Evolutionary conservation across 140 eudicot genomes (phyloP).

Genomic region (Bidens hawaiensis): DNA sequence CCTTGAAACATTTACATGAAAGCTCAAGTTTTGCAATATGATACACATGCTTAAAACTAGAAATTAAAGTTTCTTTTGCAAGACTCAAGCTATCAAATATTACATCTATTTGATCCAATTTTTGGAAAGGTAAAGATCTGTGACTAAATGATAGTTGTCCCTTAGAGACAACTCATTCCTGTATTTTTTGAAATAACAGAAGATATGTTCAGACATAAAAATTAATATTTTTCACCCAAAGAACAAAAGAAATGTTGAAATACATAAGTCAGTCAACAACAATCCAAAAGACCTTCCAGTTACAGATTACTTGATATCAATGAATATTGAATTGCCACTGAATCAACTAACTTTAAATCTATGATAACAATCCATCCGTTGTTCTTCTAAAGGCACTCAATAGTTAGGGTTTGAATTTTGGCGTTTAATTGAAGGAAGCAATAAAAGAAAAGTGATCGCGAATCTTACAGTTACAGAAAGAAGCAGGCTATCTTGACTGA

Average conservation of each 20-base stretch:
- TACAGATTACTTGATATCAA: background rate
- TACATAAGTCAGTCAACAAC: no score
- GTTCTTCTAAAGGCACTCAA: background rate
- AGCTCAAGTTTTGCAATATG: background rate
- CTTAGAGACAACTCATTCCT: background rate
- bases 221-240: background rate
- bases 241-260: no score
- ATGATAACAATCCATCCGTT: background rate
- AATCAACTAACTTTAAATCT: background rate
- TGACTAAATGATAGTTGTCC: no score
- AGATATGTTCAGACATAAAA: background rate
- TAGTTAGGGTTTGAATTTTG: conserved; percentile 2
- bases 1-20: background rate
- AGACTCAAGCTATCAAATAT: background rate
- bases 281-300: background rate
- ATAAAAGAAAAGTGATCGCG: background rate
- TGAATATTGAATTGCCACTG: background rate
- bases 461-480: background rate
- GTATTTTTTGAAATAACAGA: background rate
- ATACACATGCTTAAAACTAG: background rate
- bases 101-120: background rate
- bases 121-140: no score
- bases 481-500: conserved; percentile 8
- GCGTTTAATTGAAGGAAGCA: background rate
- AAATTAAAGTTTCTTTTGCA: background rate